phyloP scores from a whole-genome alignment of 257 asterid genomes.

The Solanum virginianum region DNA sequence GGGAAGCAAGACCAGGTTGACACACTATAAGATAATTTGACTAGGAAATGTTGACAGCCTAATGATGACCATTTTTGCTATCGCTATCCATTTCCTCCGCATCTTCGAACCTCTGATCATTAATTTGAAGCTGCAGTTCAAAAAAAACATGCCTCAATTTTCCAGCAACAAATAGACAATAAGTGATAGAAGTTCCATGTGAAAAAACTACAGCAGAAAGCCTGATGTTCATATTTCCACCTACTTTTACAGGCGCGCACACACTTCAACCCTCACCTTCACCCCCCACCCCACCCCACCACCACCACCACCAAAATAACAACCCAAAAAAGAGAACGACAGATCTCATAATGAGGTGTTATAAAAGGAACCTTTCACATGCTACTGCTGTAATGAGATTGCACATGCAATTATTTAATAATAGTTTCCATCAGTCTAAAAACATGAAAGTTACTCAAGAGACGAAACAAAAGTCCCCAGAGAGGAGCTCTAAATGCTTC shows the following conservation, averaged over 20 bases:
- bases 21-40: not conserved
- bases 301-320: too few relatives aligned
- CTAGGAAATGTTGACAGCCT: not conserved
- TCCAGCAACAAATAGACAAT: not conserved
- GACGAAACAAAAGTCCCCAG: not conserved
- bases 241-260: not conserved
- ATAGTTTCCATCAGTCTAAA: not conserved
- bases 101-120: conserved; percentile 79
- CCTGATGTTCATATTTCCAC: not conserved
- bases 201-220: not conserved
- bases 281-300: too few relatives aligned
- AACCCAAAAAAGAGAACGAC: not conserved
- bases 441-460: not conserved
- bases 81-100: conserved; percentile 80
- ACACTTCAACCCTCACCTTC: not conserved
- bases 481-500: not conserved
- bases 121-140: conserved; percentile 68
- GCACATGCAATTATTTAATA: not conserved
- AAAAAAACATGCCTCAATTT: not conserved
- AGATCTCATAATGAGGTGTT: not conserved
- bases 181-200: not conserved
- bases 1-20: not conserved
- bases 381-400: not conserved
- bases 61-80: conserved; percentile 19
- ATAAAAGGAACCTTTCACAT: not conserved